Base-by-base conservation (phyloP, 2,329 filamentous ascomycete species). In the Didymella arachidicola region DNA sequence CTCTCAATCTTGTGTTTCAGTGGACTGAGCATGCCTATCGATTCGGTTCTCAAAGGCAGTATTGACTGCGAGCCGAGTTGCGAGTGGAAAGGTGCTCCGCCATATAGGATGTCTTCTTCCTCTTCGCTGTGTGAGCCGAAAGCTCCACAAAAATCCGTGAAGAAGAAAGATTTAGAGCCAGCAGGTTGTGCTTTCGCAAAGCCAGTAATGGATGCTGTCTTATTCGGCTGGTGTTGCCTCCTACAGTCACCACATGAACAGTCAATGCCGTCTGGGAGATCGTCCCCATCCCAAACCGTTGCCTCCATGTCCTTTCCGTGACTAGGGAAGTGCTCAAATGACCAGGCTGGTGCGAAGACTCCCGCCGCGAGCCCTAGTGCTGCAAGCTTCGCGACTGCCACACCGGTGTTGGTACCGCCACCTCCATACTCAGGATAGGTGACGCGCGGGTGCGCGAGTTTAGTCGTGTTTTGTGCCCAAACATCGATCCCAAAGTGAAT, bases 321-420 rank as follows among this genome's bases (percentile, higher is more conserved):
- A 2, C 55, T 53, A 14, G 67, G 63, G 36, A 81, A 82, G 53
- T 81, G 78, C 60, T 82, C 80, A 58, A 77, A 81, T 6, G 78
- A 76, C 80, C 80, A 81, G 5, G 78, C 80, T 2, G 80, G 79
- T 7, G 77, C 80, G 61, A 81, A 82, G 1, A 81, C 64, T 4
- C 78, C 79, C 34, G 72, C 75, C n/a, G 75, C 74, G 7, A 79
- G 67, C 1, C 74, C 73, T 5, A 69, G 42, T 12, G 73, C 65
- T 1, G 73, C 70, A 16, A 81, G 71, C 29, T 73, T 76, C 5
- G 67, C 60, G 4, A 81, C 72, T 8, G 78, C 79, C 7, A 77
- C 43, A 1, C 78, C 78, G 27, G 77, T 79, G 19, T 78, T 79
- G 1, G 78, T 80, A 18, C 79, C 78, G 11, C 78, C 78, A 10